Base-by-base conservation (phyloP, 306 rosid species). In the Quercus agrifolia region DNA sequence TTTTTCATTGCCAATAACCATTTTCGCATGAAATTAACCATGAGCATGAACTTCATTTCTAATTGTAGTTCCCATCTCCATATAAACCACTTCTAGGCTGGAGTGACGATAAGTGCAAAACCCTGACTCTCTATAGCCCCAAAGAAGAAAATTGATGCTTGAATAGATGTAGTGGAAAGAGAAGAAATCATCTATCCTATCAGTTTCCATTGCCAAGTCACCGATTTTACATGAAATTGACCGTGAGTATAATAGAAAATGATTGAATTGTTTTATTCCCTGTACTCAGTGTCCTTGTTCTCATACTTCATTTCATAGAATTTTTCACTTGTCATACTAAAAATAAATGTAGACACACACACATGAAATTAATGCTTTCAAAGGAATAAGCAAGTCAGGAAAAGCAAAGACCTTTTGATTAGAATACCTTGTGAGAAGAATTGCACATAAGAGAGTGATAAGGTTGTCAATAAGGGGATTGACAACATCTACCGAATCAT, bases 361-460 rank as follows among this genome's bases (percentile, higher is more conserved):
- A 41, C n/a, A 54, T 3, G 68, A 63, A 20, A 31, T 25, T 86
- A 92, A 97, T 96, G 91, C 97, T 87, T 90, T 92, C n/a, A 97
- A 21, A 83, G 74, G 59, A 28, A 62, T 18, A 71, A 14, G 58
- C 18, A 63, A 68, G 19, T 9, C 4, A 4, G 41, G 78, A 67
- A 74, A 69, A 77, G 71, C 55, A 61, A 8, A 75, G 31, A 46
- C 56, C 58, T 63, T 41, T 71, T 20, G 38, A 73, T 49, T 62
- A 61, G 74, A 44, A 76, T 92, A 94, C 99, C 99, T 91, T 74
- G 93, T 91, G 54, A 94, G 97, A 85, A 94, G 99, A 85, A 94
- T 94, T 77, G 99, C 94, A 83, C 99, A 92, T 79, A 94, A 82
- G 31, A 94, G 95, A 75, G 97, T 91, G 76, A 92, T 81, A 78